These are phyloP conservation scores for Nannochloropsis granulata DNA, from an alignment of 108 stramenopile genomes.

Conservation along the genomic window DNA sequence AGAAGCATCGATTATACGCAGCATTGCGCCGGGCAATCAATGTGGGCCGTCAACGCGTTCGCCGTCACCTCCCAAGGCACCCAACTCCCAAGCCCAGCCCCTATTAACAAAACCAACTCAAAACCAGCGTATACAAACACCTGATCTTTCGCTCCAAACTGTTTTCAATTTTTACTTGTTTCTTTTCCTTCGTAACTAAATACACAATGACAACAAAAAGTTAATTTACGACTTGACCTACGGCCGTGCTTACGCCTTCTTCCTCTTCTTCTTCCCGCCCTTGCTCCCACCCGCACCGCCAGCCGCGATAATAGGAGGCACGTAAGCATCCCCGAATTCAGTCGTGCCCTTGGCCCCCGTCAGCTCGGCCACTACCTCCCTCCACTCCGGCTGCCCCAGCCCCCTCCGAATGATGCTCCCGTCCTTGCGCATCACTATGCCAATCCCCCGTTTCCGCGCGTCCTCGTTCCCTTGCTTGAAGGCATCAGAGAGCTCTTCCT, in stretches of 20 bases:
- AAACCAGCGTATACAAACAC: too few species aligned
- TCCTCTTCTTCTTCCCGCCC: neutral
- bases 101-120: too few species aligned
- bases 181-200: neutral
- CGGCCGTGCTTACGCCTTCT: neutral
- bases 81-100: too few species aligned
- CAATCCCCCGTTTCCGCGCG: neutral
- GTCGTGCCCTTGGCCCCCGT: neutral
- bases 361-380: neutral
- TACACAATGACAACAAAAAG: neutral
- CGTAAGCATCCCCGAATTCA: neutral
- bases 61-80: too few species aligned
- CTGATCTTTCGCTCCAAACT: too few species aligned
- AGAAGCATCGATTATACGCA: too few species aligned
- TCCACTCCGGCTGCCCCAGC: conserved; percentile 14
- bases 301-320: neutral
- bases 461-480: conserved; percentile 6
- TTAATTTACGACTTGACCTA: neutral
- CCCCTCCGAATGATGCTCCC: conserved; percentile 18
- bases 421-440: conserved; percentile 11
- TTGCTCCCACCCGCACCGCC: neutral
- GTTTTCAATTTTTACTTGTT: neutral
- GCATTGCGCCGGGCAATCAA: too few species aligned
- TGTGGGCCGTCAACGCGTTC: too few species aligned
- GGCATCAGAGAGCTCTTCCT: conserved; percentile 10